phyloP scores from a whole-genome alignment of 805 yeast genomes.

The Ogataea zsoltii region DNA sequence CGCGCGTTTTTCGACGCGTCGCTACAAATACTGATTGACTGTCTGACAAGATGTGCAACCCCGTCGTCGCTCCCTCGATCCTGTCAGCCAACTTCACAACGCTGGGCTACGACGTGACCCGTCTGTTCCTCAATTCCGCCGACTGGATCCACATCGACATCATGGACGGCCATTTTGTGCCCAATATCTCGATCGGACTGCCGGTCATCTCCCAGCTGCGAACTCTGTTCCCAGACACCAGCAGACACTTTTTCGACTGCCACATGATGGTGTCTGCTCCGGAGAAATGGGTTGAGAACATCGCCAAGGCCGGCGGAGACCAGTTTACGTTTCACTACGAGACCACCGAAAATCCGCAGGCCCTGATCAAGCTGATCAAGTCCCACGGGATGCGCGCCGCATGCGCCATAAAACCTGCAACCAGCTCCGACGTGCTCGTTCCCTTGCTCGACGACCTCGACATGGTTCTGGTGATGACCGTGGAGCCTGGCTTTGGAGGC shows the following conservation, averaged over 20 bases:
- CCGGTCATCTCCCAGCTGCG: constrained; percentile 35
- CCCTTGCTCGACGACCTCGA: constrained; percentile 79
- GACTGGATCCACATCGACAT: constrained; percentile 98
- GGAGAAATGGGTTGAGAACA: constrained; percentile 89
- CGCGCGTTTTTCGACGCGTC: too few relatives aligned
- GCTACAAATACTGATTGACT: not conserved
- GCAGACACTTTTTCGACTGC: constrained; percentile 71
- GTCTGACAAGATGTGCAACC: constrained; percentile 40
- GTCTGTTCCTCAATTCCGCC: constrained; percentile 75
- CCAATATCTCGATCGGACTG: constrained; percentile 92
- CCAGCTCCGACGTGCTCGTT: constrained; percentile 80
- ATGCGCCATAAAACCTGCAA: constrained; percentile 92
- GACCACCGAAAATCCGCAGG: constrained; percentile 77
- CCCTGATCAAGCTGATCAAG: constrained; percentile 74
- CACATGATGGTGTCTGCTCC: constrained; percentile 98
- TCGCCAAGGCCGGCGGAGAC: constrained; percentile 94
- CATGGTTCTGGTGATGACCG: constrained; percentile 96
- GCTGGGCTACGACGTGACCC: constrained; percentile 82
- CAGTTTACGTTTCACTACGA: constrained; percentile 97
- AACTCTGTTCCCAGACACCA: constrained; percentile 34
- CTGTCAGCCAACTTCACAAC: constrained; percentile 90
- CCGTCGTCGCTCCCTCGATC: constrained; percentile 91
- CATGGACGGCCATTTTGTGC: constrained; percentile 98
- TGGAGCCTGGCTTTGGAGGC: constrained; percentile 99
- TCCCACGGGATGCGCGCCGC: constrained; percentile 88